Evolutionary conservation across 2,329 filamentous ascomycete genomes (phyloP).

Genomic region (Hansfordia pulvinata): DNA sequence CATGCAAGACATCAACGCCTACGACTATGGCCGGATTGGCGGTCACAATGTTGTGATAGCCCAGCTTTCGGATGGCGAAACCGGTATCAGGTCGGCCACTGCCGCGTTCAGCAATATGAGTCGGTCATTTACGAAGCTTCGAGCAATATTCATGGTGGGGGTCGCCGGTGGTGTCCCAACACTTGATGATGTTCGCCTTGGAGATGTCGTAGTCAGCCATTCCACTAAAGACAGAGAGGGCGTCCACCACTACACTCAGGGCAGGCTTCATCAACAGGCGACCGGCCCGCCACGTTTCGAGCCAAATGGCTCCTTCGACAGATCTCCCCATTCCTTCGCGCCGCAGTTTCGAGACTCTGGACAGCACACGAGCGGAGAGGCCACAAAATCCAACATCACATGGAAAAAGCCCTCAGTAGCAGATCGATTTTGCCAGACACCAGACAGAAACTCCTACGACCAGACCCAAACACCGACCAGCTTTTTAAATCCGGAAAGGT

Average conservation of each 20-base stretch:
- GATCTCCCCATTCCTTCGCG: conserved; percentile 1
- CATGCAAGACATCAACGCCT: conserved; percentile 13
- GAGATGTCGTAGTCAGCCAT: conserved; percentile 17
- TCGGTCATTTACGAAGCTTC: conserved; percentile 13
- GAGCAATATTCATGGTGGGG: conserved; percentile 18
- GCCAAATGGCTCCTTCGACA: conserved; percentile 4
- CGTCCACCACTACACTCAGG: conserved; percentile 18
- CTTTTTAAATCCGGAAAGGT: conserved; percentile 1
- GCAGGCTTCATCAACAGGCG: conserved; percentile 16
- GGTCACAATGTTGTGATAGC: conserved; percentile 21
- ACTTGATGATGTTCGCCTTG: conserved; percentile 14
- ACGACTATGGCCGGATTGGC: conserved; percentile 17
- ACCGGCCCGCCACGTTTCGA: conserved; percentile 8
- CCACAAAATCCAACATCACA: too few species aligned
- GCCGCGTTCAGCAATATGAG: conserved; percentile 12
- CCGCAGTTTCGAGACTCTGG: conserved; percentile 13
- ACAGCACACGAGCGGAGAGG: conserved; percentile 5
- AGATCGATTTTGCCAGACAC: conserved; percentile 10
- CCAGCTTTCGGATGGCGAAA: conserved; percentile 10
- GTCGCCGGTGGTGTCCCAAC: conserved; percentile 18
- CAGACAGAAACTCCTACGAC: conserved; percentile 12
- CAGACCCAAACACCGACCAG: conserved; percentile 4
- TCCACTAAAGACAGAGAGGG: conserved; percentile 7
- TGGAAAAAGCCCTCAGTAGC: conserved; percentile 15
- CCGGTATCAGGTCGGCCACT: conserved; percentile 12